Evolutionary conservation across 2,329 filamentous ascomycete species (phyloP).

Genomic region (Ceratocystis colombiana): DNA sequence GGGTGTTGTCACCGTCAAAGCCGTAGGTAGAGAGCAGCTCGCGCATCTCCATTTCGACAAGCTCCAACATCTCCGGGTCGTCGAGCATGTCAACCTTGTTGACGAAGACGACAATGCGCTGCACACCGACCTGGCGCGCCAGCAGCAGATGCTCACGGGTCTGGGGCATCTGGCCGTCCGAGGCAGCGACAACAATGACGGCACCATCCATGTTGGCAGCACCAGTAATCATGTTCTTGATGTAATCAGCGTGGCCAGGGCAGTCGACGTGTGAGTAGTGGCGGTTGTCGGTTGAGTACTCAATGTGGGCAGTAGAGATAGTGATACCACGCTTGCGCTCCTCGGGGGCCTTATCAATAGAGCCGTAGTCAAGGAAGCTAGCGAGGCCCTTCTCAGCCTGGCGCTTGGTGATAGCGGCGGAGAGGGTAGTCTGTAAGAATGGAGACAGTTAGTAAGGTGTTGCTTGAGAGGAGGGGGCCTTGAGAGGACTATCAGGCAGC

Average conservation of each 20-base stretch:
- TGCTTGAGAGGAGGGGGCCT: background rate
- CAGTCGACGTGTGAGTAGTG: constrained; percentile 99
- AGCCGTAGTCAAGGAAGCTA: constrained; percentile 90
- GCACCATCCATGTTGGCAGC: constrained; percentile 98
- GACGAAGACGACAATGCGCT: constrained; percentile 97
- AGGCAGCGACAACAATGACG: constrained; percentile 96
- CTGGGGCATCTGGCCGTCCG: constrained; percentile 99
- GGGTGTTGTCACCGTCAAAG: constrained; percentile 96
- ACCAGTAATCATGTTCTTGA: constrained; percentile 99
- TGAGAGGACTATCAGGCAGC: background rate
- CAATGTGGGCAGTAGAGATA: constrained; percentile 96
- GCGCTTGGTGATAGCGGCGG: constrained; percentile 96
- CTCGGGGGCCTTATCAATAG: constrained; percentile 98
- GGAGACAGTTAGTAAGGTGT: constrained; percentile 10
- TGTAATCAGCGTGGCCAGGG: constrained; percentile 99
- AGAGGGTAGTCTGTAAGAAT: constrained; percentile 71
- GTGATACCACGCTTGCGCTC: constrained; percentile 99
- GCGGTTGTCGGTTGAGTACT: constrained; percentile 86
- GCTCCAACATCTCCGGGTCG: constrained; percentile 98
- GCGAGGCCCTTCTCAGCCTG: constrained; percentile 91
- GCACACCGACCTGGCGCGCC: constrained; percentile 94
- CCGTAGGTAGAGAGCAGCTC: constrained; percentile 87
- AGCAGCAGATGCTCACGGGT: constrained; percentile 96
- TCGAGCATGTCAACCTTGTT: constrained; percentile 99
- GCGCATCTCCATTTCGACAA: constrained; percentile 99